These are phyloP conservation scores for Pestalotiopsis sp. DNA, from an alignment of 2,329 filamentous ascomycete species.

Conservation along the genomic window DNA sequence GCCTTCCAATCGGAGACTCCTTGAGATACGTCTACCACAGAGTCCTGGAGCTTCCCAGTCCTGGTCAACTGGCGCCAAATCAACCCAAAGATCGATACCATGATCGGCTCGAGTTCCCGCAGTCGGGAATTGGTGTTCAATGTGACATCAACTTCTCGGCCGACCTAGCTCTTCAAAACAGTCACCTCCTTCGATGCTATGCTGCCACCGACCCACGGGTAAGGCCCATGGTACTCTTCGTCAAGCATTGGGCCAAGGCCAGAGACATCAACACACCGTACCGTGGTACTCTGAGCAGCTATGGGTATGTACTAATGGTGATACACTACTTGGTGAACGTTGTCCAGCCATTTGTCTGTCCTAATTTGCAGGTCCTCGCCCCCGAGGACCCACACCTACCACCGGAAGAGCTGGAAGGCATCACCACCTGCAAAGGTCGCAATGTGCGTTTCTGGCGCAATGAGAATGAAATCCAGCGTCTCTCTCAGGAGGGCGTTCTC, in stretches of 20 bases:
- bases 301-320: constrained; percentile 91
- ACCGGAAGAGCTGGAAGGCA: constrained; percentile 39
- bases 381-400: constrained; percentile 40
- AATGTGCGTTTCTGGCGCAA: constrained; percentile 80
- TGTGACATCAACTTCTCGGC: constrained; percentile 94
- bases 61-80: constrained; percentile 51
- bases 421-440: constrained; percentile 61
- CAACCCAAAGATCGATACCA: constrained; percentile 57
- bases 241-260: constrained; percentile 89
- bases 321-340: constrained; percentile 88
- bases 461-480: constrained; percentile 67
- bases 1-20: constrained; percentile 40
- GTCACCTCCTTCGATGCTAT: constrained; percentile 80
- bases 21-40: constrained; percentile 38
- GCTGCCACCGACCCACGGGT: constrained; percentile 78
- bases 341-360: constrained; percentile 77
- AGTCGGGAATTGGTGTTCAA: constrained; percentile 76
- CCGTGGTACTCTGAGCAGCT: constrained; percentile 83
- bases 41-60: constrained; percentile 51
- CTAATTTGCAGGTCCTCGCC: constrained; percentile 72
- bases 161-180: constrained; percentile 82
- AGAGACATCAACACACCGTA: constrained; percentile 87
- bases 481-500: constrained; percentile 61
- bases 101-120: constrained; percentile 76
- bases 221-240: constrained; percentile 76